Percentiles rank a stretch among this genome's conserved stretches.
These are phyloP conservation scores for Pseudocercospora cruenta DNA, from an alignment of 2,329 filamentous ascomycete genomes.

Conservation along the genomic window DNA sequence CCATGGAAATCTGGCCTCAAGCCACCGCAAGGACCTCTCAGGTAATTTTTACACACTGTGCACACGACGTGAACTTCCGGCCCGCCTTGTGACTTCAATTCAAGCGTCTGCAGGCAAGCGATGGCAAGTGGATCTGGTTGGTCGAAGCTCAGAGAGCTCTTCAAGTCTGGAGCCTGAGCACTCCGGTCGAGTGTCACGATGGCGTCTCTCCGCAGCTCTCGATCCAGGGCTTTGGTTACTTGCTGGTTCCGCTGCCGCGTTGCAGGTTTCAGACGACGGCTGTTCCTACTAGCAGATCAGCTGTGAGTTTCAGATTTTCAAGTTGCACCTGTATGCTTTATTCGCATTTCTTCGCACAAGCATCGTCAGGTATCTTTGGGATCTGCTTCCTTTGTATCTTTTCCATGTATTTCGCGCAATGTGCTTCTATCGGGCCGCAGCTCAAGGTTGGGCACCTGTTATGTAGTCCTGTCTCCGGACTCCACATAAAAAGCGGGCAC, in stretches of 20 bases:
- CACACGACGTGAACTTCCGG: not conserved
- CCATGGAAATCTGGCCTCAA: not conserved
- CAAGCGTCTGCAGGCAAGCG: not conserved
- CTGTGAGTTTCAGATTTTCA: slow-evolving; percentile 10
- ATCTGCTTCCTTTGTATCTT: not conserved
- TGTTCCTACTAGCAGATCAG: slow-evolving; percentile 1
- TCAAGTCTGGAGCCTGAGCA: not conserved
- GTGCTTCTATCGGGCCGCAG: slow-evolving; percentile 1
- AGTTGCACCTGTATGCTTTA: not conserved
- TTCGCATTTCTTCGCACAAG: not conserved
- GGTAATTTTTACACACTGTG: not conserved
- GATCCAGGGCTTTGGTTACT: slow-evolving; percentile 13
- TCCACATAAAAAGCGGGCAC: slow-evolving; percentile 12
- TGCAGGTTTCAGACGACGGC: not conserved
- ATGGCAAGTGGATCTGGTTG: not conserved
- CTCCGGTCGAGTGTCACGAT: slow-evolving; percentile 12
- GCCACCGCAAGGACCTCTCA: not conserved
- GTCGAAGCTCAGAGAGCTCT: slow-evolving; percentile 7
- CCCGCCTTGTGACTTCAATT: not conserved
- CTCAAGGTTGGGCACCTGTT: not conserved
- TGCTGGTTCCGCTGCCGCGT: slow-evolving; percentile 4
- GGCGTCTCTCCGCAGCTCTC: slow-evolving; percentile 9
- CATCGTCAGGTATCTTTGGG: not conserved
- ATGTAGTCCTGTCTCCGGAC: slow-evolving; percentile 8
- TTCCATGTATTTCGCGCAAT: not conserved